phyloP scores from a whole-genome alignment of 1,284 basidiomycete species.

The Cronartium ribicola region DNA sequence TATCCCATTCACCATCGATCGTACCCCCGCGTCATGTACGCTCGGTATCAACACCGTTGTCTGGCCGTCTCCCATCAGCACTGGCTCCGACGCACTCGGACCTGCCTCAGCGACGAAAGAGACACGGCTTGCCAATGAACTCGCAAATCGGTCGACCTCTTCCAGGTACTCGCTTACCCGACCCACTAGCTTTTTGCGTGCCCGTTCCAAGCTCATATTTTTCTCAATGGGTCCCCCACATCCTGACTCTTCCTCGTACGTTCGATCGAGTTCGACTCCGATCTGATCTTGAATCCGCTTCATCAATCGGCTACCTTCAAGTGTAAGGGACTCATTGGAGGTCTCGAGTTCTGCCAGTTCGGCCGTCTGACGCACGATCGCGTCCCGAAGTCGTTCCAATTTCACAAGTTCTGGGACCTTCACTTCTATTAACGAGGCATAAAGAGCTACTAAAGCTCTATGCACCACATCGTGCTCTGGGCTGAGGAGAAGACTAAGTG shows the following conservation, averaged over 20 bases:
- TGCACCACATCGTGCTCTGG: conserved; percentile 10
- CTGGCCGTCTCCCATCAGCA: conserved; percentile 13
- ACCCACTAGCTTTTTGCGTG: conserved; percentile 1
- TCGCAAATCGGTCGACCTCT: conserved; percentile 17
- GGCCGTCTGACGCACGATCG: conserved; percentile 14
- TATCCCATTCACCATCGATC: conserved; percentile 12
- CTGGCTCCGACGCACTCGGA: not conserved
- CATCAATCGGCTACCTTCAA: conserved; percentile 37
- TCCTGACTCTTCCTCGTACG: conserved; percentile 10
- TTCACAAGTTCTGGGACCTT: conserved; percentile 12
- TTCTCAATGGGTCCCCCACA: not conserved
- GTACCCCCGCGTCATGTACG: conserved; percentile 10
- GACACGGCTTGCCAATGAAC: conserved; percentile 20
- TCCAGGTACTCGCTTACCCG: conserved; percentile 17
- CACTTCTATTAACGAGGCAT: not conserved
- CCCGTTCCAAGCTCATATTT: not conserved
- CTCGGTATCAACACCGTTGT: conserved; percentile 2
- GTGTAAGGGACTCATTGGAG: conserved; percentile 18
- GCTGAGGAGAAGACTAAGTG: not conserved
- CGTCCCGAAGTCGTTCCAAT: conserved; percentile 10
- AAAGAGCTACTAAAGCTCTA: conserved; percentile 1
- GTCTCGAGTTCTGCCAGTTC: conserved; percentile 20
- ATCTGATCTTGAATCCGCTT: conserved; percentile 38
- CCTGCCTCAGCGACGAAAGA: conserved; percentile 6
- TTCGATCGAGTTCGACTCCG: conserved; percentile 20